Evolutionary conservation across 1,284 basidiomycete genomes (phyloP).

Genomic region (Trichosporon sp.): DNA sequence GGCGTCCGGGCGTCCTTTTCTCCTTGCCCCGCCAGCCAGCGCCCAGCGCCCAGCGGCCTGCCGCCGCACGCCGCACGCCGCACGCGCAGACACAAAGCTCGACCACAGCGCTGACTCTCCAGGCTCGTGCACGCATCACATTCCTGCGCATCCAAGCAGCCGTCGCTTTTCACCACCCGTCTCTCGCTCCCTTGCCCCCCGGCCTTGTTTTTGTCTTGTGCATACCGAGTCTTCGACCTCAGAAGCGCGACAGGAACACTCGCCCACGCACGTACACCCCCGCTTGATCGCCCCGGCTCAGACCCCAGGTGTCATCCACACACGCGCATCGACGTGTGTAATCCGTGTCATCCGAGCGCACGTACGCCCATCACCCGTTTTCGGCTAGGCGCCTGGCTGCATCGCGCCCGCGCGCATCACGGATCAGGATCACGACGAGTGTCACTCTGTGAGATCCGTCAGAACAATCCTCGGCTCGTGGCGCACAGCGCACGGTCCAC

Average conservation of each 20-base stretch:
- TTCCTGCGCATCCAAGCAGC: not conserved
- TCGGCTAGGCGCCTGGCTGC: not conserved
- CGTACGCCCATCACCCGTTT: constrained; percentile 2
- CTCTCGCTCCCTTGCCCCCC: not conserved
- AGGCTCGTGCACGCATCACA: constrained; percentile 2
- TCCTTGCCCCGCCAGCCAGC: not conserved
- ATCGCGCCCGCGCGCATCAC: not conserved
- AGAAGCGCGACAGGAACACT: not conserved
- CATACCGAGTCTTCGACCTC: not conserved
- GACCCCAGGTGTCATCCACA: not conserved
- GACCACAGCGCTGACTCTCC: not conserved
- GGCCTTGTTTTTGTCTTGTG: not conserved
- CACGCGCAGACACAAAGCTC: not conserved
- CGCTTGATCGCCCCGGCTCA: not conserved
- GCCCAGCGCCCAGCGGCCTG: not conserved
- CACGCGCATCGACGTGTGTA: constrained; percentile 2
- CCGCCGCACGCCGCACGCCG: no score
- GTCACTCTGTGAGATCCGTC: not conserved
- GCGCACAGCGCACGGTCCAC: constrained; percentile 3
- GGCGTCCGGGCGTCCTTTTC: not conserved
- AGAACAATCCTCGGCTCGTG: constrained; percentile 1
- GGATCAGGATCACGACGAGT: not conserved
- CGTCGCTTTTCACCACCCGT: not conserved
- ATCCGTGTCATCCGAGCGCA: constrained; percentile 1
- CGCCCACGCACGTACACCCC: not conserved